Conservation (phyloP, 768 basidiomycete genomes). For the Boletus rufocinnamomeus region DNA sequence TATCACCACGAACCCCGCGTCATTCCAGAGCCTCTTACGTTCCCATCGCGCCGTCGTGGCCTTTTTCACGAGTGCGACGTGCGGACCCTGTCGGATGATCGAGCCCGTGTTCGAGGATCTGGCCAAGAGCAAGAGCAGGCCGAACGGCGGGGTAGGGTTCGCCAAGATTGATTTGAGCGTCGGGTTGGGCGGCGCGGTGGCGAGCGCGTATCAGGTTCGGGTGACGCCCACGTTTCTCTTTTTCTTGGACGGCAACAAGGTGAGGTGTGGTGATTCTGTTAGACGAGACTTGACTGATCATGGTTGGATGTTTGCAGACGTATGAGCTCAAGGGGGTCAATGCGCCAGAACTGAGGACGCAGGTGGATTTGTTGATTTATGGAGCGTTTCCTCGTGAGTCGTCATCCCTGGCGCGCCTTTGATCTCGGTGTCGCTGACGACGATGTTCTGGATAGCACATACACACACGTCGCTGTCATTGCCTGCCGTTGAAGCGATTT, state of each 20-base stretch:
- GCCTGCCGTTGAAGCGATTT: constrained; percentile 60
- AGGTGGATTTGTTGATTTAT: constrained; percentile 73
- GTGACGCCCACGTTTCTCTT: constrained; percentile 91
- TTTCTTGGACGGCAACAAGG: constrained; percentile 77
- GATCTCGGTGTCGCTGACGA: background rate
- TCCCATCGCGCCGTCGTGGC: constrained; percentile 73
- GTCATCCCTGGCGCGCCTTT: background rate
- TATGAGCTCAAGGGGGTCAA: constrained; percentile 75
- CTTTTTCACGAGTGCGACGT: constrained; percentile 78
- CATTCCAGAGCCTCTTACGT: constrained; percentile 65
- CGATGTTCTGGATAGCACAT: constrained; percentile 56
- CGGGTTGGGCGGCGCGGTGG: constrained; percentile 62
- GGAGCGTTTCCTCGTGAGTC: constrained; percentile 79
- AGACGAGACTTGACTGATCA: background rate
- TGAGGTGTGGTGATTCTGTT: constrained; percentile 28
- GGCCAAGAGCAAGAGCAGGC: constrained; percentile 59
- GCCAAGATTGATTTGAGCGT: constrained; percentile 82
- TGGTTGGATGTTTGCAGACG: constrained; percentile 40
- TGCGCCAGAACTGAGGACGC: constrained; percentile 64
- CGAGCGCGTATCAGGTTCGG: constrained; percentile 60
- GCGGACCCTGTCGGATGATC: constrained; percentile 81
- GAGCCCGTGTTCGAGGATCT: constrained; percentile 82
- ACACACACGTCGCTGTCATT: constrained; percentile 64
- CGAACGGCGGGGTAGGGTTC: constrained; percentile 61
- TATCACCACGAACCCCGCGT: constrained; percentile 70